Evolutionary conservation across 1,284 basidiomycete genomes (phyloP).

Genomic region (Cutaneotrichosporon dermatis): DNA sequence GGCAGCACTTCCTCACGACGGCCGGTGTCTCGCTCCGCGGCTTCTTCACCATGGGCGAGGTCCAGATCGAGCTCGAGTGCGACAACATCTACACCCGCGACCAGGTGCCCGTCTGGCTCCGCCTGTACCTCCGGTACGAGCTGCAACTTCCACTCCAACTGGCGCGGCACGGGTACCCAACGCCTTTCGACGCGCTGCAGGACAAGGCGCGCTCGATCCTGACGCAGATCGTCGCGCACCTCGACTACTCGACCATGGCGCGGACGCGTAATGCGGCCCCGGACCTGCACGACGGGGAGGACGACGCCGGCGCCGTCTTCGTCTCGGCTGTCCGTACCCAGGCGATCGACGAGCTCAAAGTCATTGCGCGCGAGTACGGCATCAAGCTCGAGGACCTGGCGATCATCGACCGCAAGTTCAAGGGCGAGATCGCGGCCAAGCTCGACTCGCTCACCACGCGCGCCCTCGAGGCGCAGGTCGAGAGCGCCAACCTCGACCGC

Average conservation of each 20-base stretch:
- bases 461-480: constrained; percentile 20
- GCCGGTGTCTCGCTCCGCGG: constrained; percentile 10
- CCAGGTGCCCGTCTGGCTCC: constrained; percentile 19
- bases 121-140: constrained; percentile 18
- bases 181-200: constrained; percentile 19
- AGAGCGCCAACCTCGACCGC: constrained; percentile 15
- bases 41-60: constrained; percentile 15
- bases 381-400: constrained; percentile 18
- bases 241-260: constrained; percentile 16
- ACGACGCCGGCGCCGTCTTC: constrained; percentile 14
- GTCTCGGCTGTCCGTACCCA: constrained; percentile 16
- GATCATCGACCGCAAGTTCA: constrained; percentile 18
- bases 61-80: constrained; percentile 17
- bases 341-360: constrained; percentile 19
- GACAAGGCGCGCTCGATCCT: constrained; percentile 20
- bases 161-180: constrained; percentile 15
- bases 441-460: constrained; percentile 16
- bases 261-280: constrained; percentile 15
- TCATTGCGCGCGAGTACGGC: constrained; percentile 16
- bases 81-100: constrained; percentile 19
- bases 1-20: constrained; percentile 17
- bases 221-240: constrained; percentile 17
- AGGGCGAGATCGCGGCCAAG: constrained; percentile 16
- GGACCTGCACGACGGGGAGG: constrained; percentile 5
- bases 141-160: constrained; percentile 12